Evolutionary conservation across 306 rosid genomes (phyloP), one percentile per base, ranked within the genome.

Genomic region (Cicer judaicum): DNA sequence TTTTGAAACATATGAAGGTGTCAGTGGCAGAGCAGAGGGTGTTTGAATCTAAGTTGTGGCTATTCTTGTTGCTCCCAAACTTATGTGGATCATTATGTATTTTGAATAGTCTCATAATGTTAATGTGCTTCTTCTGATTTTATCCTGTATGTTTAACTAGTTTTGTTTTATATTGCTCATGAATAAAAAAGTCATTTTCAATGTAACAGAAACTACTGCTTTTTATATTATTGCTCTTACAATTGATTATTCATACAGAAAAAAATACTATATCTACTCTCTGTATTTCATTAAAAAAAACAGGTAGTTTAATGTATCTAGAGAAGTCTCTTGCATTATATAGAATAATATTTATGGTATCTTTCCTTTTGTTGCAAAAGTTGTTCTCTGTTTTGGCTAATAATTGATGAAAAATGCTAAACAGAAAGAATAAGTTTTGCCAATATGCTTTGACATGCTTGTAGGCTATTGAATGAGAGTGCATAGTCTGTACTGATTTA

Each of bases 1-100:
- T 64, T 41, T 64, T 64, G 36, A 4, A 64, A 64, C 49, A 41
- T 64, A 64, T 41, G 34, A 64, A 41, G n/a, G 69, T 64, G 5
- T 41, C 29, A 6, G 14, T 41, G 52, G 38, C 52, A 64, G 52
- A 42, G 52, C 52, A 64, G 50, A 40, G 12, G 0, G 5, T 41
- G 50, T 64, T 42, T 64, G 49, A 13, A 41, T 64, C 34, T 64
- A 40, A 40, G 11, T 64, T 41, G 14, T 13, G 48, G 10, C 19
- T 12, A 34, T 24, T 24, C 7, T 19, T 24, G n/a, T 56, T 56
- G 40, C 64, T 56, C n/a, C 15, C 40, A 5, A 21, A 10, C 39
- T 7, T 24, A 57, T 9, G 5, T 57, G 15, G 7, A 57, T 60
- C 18, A 6, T 60, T 36, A 64, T 64, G 38, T 44, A 64, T 41